phyloP scores from a whole-genome alignment of 768 basidiomycete species.

The Boletellus emodensis region DNA sequence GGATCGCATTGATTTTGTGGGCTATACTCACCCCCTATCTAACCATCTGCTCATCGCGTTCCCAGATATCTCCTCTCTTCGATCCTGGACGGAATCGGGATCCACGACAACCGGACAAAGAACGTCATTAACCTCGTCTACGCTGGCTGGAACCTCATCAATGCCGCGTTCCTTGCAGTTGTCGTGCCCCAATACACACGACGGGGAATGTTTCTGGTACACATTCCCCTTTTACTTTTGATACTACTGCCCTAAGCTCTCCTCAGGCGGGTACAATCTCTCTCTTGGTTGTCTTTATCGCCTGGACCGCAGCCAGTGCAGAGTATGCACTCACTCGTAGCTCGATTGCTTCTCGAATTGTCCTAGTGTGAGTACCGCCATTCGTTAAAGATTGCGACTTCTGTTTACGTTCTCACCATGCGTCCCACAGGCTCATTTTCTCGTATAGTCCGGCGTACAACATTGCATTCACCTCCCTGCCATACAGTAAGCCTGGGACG shows the following conservation, averaged over 20 bases:
- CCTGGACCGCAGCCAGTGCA: slow-evolving; percentile 17
- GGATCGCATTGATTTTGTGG: slow-evolving; percentile 10
- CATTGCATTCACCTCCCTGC: slow-evolving; percentile 1
- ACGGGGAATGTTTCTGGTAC: slow-evolving; percentile 8
- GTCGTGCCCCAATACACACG: slow-evolving; percentile 4
- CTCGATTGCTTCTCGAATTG: slow-evolving; percentile 1
- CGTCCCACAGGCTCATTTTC: slow-evolving; percentile 6
- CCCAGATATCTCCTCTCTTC: slow-evolving; percentile 9
- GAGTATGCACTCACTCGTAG: slow-evolving; percentile 7
- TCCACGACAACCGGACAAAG: slow-evolving; percentile 15
- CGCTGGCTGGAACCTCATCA: slow-evolving; percentile 6
- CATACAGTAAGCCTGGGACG: neutral
- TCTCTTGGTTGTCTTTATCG: slow-evolving; percentile 9
- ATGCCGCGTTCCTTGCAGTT: neutral
- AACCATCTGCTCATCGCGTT: neutral
- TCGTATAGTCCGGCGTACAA: slow-evolving; percentile 6
- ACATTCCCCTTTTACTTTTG: neutral
- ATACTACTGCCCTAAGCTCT: neutral
- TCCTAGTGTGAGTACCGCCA: slow-evolving; percentile 4
- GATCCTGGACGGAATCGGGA: slow-evolving; percentile 14
- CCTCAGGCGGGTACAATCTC: slow-evolving; percentile 9
- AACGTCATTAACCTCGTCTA: slow-evolving; percentile 9
- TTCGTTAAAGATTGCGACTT: too few relatives aligned
- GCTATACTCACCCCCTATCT: too few relatives aligned
- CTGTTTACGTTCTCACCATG: neutral